Base-by-base conservation (phyloP, 2,329 filamentous ascomycete genomes). In the Aspergillus floridensis region DNA sequence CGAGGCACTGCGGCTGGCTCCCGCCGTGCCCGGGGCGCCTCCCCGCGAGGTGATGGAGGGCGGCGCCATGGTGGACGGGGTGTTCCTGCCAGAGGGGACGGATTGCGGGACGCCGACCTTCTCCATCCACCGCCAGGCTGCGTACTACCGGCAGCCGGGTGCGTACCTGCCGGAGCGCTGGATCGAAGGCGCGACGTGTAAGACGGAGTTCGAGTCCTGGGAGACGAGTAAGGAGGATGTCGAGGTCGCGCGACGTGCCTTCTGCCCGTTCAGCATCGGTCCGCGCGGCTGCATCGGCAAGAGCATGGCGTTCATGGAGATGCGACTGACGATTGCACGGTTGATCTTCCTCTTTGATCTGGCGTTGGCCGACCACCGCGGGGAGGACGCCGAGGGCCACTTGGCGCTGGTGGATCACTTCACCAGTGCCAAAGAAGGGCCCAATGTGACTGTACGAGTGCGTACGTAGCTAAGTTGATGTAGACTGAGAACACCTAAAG, bases 21-120 rank as follows among this genome's bases (percentile, higher is more conserved):
- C 75, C 7, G 73, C 75, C 0, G 75, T 77, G 4, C 73, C 74
- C 1, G 74, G 74, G 16, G 72, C 74, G 1, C 68, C 72, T 24
- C 74, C 73, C 4, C 73, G 74, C 16, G 75, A 76, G 61, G 74
- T 72, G n/a, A 73, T 74, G 67, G 66, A 72, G 21, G 74, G 72
- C 29, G 75, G 76, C 3, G 72, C 70, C 2, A 59, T 73, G 3
- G 70, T 77, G 10, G 74, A 77, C 38, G 75, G 74, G 2, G 68
- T 76, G 7, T 72, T 67, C 58, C 64, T 77, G 10, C 74, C 75
- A 1, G 81, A 77, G 3, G 87, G 87, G 49, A 85, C 81, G 16
- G 81, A 88, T 56, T 82, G 88, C 54, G 88, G 87, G 44, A 85
- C 84, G 3, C 84, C 88, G 12, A 84, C 87, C 69, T 90, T 89